phyloP scores from a whole-genome alignment of 108 stramenopile species.

The Schizochytrium sp. region DNA sequence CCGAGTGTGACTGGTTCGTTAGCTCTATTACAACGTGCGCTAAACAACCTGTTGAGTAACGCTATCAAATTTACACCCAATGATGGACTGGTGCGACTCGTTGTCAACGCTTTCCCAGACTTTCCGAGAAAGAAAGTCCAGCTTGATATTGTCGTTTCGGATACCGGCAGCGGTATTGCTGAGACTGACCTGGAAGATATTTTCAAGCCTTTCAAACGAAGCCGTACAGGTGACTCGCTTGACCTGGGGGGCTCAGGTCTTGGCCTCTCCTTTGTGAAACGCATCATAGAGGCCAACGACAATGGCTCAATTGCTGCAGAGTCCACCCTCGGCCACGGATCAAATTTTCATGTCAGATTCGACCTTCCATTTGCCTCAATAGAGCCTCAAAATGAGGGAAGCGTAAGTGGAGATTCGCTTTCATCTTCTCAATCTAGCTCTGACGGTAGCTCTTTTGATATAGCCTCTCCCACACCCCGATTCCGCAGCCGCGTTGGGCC shows the following conservation, averaged over 20 bases:
- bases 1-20: background rate
- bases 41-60: slow-evolving; percentile 9
- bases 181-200: background rate
- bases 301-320: background rate
- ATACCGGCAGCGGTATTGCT: background rate
- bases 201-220: slow-evolving; percentile 15
- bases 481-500: background rate
- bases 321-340: background rate
- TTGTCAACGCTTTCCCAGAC: background rate
- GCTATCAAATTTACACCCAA: slow-evolving; percentile 26
- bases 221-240: slow-evolving; percentile 4
- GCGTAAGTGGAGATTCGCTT: background rate
- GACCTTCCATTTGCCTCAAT: background rate
- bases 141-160: background rate
- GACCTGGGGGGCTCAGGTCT: slow-evolving; percentile 7
- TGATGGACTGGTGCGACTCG: background rate
- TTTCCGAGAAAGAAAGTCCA: background rate
- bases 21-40: background rate
- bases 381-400: background rate
- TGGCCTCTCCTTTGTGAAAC: background rate
- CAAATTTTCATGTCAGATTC: background rate
- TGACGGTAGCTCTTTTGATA: background rate
- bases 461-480: background rate
- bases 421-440: background rate
- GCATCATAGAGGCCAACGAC: background rate